Evolutionary conservation across 1,139 yeast species (phyloP), one percentile per base, ranked within the genome.

Genomic region (Debaryomyces sp.): DNA sequence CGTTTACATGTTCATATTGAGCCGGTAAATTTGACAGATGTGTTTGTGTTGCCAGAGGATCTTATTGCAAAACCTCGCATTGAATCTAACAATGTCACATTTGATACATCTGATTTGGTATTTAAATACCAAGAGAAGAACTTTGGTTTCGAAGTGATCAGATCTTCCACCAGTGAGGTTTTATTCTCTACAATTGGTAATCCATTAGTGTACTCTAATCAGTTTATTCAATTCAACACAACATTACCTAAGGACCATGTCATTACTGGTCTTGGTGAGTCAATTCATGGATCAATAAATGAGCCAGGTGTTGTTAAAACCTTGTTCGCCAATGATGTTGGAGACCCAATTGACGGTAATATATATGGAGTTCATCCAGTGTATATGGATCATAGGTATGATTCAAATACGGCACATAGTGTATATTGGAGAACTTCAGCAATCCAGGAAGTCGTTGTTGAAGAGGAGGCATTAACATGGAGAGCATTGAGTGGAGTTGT

Each of bases 261-360:
- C 18, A 54, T 66, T 24, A 58, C 63, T 34, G 73, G 73, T 1
- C 55, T 68, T 12, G 73, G 73, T 23, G 73, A 68, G 48, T 58
- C 67, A 2, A 60, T 68, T 43, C 68, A 62, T 39, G 69, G 68
- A 2, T 61, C 62, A 22, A 52, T 61, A 30, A 60, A 62, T 49
- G 54, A 50, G 34, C 70, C 68, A 2, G 68, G 66, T 40, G 57
- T 60, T 3, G 68, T 58, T 56, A 70, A 51, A 53, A 66, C 62
- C 45, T 56, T 61, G 40, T 61, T 39, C 41, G 62, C 63, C 10
- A 60, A 59, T 50, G 65, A 60, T 47, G 59, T 50, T 6, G 64
- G 58, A 44, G 62, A 60, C 40, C 63, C 64, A 27, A 51, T 61
- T 29, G 65, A 60, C 49, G 63, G 62, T 18, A 60, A 61, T 47